phyloP scores from a whole-genome alignment of 2,329 filamentous ascomycete species.

The Penicillium sp. region DNA sequence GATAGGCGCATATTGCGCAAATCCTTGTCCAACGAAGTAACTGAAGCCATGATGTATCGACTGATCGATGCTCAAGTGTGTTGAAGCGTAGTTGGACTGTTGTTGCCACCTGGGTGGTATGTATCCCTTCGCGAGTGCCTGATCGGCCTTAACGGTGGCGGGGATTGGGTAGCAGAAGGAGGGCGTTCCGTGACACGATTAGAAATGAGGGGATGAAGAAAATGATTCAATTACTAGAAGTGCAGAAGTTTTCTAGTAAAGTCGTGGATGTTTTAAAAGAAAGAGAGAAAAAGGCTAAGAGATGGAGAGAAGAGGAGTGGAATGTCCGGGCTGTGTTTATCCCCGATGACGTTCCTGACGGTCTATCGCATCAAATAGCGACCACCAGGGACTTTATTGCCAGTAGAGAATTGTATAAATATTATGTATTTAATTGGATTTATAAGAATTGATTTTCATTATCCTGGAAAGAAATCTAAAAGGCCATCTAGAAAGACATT shows the following conservation, averaged over 20 bases:
- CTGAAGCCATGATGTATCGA: conserved; percentile 76
- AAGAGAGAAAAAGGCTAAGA: conserved; percentile 1
- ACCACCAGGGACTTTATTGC: too few species aligned
- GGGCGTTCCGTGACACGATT: not conserved
- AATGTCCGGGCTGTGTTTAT: conserved; percentile 27
- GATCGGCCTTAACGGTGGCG: conserved; percentile 20
- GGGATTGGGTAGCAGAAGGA: conserved; percentile 23
- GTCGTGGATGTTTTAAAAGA: not conserved
- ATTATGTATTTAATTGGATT: too few species aligned
- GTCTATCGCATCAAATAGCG: not conserved
- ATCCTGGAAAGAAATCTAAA: too few species aligned
- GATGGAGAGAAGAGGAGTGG: conserved; percentile 16
- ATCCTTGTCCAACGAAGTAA: conserved; percentile 91
- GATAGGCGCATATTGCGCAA: conserved; percentile 89
- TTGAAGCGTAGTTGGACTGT: conserved; percentile 1
- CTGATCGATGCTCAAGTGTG: not conserved
- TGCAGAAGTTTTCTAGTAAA: not conserved
- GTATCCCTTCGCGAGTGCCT: conserved; percentile 27
- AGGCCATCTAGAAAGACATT: too few species aligned
- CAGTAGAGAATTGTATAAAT: too few species aligned
- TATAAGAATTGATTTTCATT: too few species aligned
- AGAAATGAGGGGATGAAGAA: not conserved
- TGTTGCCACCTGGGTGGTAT: conserved; percentile 4
- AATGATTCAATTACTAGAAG: not conserved
- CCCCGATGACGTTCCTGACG: conserved; percentile 30